Percentiles rank a stretch among this genome's conserved stretches.
Evolutionary conservation across 768 basidiomycete species (phyloP).

Genomic region (Amanita inopinata): DNA sequence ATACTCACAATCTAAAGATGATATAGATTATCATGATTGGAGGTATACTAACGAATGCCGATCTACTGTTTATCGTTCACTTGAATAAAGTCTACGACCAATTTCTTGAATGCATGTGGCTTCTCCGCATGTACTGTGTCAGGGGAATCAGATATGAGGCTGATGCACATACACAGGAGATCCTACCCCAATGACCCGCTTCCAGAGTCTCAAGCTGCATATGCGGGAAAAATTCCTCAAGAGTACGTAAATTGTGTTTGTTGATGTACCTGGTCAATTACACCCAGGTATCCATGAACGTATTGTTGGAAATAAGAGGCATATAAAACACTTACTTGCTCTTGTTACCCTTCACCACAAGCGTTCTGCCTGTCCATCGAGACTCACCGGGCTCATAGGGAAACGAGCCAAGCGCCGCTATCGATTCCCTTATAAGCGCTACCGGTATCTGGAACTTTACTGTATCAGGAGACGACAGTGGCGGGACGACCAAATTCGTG

Average conservation of each 20-base stretch:
- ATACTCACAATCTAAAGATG: too few relatives aligned
- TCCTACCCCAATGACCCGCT: conserved; percentile 81
- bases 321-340: conserved; percentile 43
- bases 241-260: conserved; percentile 49
- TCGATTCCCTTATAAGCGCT: conserved; percentile 46
- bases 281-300: not conserved
- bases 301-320: not conserved
- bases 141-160: not conserved
- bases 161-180: not conserved
- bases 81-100: conserved; percentile 21
- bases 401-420: conserved; percentile 70
- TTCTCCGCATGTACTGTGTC: conserved; percentile 70
- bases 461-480: conserved; percentile 22
- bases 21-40: too few relatives aligned
- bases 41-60: too few relatives aligned
- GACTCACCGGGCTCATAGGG: conserved; percentile 54
- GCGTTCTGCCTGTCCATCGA: conserved; percentile 45
- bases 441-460: conserved; percentile 69
- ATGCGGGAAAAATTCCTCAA: conserved; percentile 65
- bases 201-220: conserved; percentile 55
- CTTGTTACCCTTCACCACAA: conserved; percentile 73
- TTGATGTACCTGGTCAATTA: conserved; percentile 58
- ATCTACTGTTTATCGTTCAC: not conserved
- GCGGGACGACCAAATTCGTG: conserved; percentile 58
- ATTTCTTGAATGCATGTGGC: conserved; percentile 49